Evolutionary conservation across 169 alveolate species (phyloP).

Genomic region (Perkinsus marinus): DNA sequence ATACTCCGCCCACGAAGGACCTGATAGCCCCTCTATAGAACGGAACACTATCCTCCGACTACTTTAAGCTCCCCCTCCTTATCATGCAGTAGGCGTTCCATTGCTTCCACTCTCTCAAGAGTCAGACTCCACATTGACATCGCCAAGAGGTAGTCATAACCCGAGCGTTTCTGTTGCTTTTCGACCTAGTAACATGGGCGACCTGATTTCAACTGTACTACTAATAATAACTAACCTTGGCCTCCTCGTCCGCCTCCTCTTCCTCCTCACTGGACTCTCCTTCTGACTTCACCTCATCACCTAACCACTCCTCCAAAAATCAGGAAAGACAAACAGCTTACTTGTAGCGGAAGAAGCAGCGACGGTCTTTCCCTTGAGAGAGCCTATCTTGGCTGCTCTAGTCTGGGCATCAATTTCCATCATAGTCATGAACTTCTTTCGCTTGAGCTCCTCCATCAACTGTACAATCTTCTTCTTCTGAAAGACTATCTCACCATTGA

Average conservation of each 20-base stretch:
- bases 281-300: not conserved
- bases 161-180: slow-evolving; percentile 20
- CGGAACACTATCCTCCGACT: not conserved
- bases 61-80: not conserved
- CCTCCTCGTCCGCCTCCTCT: not conserved
- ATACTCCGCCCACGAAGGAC: not conserved
- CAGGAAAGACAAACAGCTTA: slow-evolving; percentile 6
- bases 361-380: not conserved
- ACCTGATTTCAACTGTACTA: not conserved
- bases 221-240: not conserved
- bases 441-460: slow-evolving; percentile 54
- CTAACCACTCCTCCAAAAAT: no score
- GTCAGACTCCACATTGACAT: slow-evolving; percentile 88
- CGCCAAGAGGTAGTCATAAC: slow-evolving; percentile 82
- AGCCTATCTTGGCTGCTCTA: not conserved
- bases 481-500: slow-evolving; percentile 50
- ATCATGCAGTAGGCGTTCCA: slow-evolving; percentile 11
- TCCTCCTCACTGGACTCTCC: slow-evolving; percentile 9
- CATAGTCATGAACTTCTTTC: slow-evolving; percentile 59
- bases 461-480: slow-evolving; percentile 56
- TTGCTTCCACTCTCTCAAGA: slow-evolving; percentile 76
- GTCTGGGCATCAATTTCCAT: slow-evolving; percentile 47
- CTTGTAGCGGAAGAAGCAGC: slow-evolving; percentile 9
- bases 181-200: slow-evolving; percentile 1
- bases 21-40: not conserved